Base-by-base conservation (phyloP, 768 basidiomycete species). In the Trametes gibbosa region DNA sequence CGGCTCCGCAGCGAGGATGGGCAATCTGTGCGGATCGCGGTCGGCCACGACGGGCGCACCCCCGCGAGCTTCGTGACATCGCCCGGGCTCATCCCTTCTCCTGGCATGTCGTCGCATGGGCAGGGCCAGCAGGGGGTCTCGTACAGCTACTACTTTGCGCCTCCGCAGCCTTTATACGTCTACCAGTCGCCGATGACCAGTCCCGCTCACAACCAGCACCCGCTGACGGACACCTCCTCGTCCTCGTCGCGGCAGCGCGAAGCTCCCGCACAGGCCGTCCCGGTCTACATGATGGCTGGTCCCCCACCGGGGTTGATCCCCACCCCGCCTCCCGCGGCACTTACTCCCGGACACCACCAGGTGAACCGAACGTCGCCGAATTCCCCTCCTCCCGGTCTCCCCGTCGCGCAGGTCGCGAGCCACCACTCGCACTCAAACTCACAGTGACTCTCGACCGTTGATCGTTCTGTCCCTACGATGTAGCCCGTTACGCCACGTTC, bases 261-360 rank as follows among this genome's bases (percentile, higher is more conserved):
- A 21, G 13, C 47, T 24, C 29, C 29, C 10, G 51, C 35, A 19
- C 64, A 65, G 53, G 66, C 65, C 1, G 52, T 64, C 16, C 67
- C 65, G 14, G 59, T 68, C 50, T 68, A 64, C 32, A 63, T 68
- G 61, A 58, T 66, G 43, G 57, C 65, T 1, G 60, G 62, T 10
- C 67, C 67, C 7, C 48, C 63, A n/a, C 63, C 59, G 27, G 41
- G 61, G 2, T 40, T 62, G 21, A 50, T 63, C n/a, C 62, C 63
- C 4, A 19, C 56, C 4, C 56, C 59, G 12, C 65, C 58, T 14
- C 56, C 63, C 4, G 35, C 40, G 6, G 49, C 37, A 19, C 56
- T 56, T 23, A n/a, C 37, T 5, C 34, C 40, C 2, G 29, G 37
- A 1, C 59, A 56, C 27, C 37, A 40, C 14, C 56, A 50, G 29